Conservation (phyloP, 495 filamentous ascomycete genomes). For the Staphylotrichum longicolle region DNA sequence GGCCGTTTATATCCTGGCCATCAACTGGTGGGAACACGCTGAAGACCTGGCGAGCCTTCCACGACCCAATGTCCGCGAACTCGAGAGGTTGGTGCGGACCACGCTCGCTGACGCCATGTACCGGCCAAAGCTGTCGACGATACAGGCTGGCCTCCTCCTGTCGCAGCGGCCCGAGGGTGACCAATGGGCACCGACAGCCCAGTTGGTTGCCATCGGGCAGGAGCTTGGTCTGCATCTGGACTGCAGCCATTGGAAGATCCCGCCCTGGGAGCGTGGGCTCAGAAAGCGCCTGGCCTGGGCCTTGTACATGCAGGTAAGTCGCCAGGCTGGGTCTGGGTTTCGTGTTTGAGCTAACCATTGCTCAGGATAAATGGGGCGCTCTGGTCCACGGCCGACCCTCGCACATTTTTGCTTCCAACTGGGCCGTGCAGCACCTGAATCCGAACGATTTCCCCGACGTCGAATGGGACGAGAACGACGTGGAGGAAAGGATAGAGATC, state of each 20-base stretch:
- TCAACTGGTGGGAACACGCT: constrained; percentile 84
- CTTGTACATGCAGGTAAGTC: constrained; percentile 61
- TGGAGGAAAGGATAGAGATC: constrained; percentile 60
- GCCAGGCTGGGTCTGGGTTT: too few relatives aligned
- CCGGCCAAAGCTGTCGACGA: constrained; percentile 83
- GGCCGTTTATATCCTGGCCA: constrained; percentile 84
- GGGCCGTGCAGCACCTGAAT: constrained; percentile 70
- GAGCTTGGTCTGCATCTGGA: constrained; percentile 86
- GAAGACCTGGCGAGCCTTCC: constrained; percentile 61
- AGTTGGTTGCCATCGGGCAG: constrained; percentile 76
- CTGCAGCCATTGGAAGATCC: constrained; percentile 84
- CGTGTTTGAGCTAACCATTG: not conserved
- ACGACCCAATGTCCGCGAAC: constrained; percentile 67
- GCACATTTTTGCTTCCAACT: constrained; percentile 76
- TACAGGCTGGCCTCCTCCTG: constrained; percentile 87
- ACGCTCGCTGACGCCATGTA: constrained; percentile 74
- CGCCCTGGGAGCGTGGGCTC: constrained; percentile 78
- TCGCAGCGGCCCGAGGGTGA: constrained; percentile 85
- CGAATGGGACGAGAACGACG: constrained; percentile 53
- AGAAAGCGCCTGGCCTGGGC: constrained; percentile 87
- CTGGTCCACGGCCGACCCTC: constrained; percentile 83
- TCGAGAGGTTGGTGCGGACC: constrained; percentile 75
- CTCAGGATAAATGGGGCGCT: constrained; percentile 86
- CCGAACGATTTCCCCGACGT: constrained; percentile 71
- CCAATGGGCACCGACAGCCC: constrained; percentile 81